Conservation (phyloP, 495 filamentous ascomycete species). For the Aspergillus biplanus region DNA sequence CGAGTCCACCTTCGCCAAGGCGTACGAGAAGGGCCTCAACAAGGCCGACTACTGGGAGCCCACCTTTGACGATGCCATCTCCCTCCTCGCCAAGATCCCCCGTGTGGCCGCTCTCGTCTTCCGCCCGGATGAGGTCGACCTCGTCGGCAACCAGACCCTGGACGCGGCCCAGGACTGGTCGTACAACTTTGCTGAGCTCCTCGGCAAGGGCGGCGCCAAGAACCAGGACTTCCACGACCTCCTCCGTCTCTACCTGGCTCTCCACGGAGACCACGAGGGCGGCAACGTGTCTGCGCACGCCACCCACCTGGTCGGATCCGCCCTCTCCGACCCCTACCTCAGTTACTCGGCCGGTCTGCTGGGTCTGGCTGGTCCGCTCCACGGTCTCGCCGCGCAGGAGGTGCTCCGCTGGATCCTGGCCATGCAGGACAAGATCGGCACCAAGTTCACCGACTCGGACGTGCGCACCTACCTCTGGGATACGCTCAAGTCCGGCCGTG, state of each 20-base stretch:
- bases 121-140: conserved; percentile 80
- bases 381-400: conserved; percentile 96
- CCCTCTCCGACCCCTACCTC: conserved; percentile 92
- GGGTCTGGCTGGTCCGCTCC: conserved; percentile 91
- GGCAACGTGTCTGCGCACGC: conserved; percentile 96
- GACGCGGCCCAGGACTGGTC: conserved; percentile 84
- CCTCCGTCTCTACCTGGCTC: conserved; percentile 87
- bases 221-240: conserved; percentile 96
- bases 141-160: conserved; percentile 47
- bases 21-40: conserved; percentile 84
- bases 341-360: conserved; percentile 95
- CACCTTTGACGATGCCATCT: conserved; percentile 94
- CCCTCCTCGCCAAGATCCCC: conserved; percentile 92
- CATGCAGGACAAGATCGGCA: conserved; percentile 88
- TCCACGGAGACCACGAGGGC: conserved; percentile 98
- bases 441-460: conserved; percentile 73
- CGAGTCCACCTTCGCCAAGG: conserved; percentile 87
- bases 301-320: conserved; percentile 97
- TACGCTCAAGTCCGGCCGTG: conserved; percentile 89
- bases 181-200: conserved; percentile 96
- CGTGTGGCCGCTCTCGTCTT: conserved; percentile 97
- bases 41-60: conserved; percentile 99
- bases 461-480: conserved; percentile 89
- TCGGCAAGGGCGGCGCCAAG: conserved; percentile 84
- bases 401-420: conserved; percentile 93